Evolutionary conservation across 176 grass and related monocot genomes (phyloP), one percentile per base, ranked within the genome.

Genomic region (Carex cristatella): DNA sequence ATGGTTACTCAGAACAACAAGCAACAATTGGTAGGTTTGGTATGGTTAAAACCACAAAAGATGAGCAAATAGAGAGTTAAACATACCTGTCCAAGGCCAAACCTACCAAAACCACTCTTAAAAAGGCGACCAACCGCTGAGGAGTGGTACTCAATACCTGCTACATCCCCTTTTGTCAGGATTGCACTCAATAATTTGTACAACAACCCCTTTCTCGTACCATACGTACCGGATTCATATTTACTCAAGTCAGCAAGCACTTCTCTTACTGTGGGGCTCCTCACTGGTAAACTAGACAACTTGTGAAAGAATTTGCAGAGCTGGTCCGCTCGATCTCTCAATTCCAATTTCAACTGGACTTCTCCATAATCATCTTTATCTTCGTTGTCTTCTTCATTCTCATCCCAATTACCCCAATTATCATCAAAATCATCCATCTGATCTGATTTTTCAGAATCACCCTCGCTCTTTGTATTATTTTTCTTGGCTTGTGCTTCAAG

Each of bases 71-170:
- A 32, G 72, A 37, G 35, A 82, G 89, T 5, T 54, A 55, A 35
- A 57, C 59, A 54, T 65, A 95, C 93, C 90, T 98, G 96, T 72
- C 93, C 96, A 86, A 98, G 91, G 51, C 96, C 96, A 79, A 98
- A 95, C 83, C 96, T 93, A 71, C 95, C 93, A 60, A 98, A 89
- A 72, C 93, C 96, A 53, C 91, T 95, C 91, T 98, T 98, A 56
- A 98, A 93, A 77, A 98, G 85, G 8, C 93, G 89, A 15, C 96
- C 93, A 82, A 98, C 96, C 79, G 91, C 85, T 61, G 93, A 95
- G 33, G 96, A 95, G 80, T 98, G 96, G 13, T 98, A 95, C 69
- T 94, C 89, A 0, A 98, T 88, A 88, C 93, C 91, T 85, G 89
- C 91, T 86, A 98, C 81, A 59, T 94, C 89, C 65, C 86, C 88